Evolutionary conservation across 75 land plant genomes (phyloP).

Genomic region (Chamaecyparis obtusa): DNA sequence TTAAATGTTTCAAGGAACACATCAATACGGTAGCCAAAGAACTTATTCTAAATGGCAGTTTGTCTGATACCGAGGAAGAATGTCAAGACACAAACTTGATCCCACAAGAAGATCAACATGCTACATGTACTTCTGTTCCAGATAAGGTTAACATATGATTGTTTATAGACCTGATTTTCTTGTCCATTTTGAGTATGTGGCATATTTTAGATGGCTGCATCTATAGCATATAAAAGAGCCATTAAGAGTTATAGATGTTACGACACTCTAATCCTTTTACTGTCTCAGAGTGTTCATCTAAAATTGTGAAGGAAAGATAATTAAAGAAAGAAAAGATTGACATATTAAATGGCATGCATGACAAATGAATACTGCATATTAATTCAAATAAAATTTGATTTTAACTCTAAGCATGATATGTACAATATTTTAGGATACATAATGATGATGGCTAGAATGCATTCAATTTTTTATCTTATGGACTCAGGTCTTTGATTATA

Average conservation of each 20-base stretch:
- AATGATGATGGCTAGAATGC: background rate
- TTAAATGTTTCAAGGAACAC: background rate
- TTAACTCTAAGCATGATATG: background rate
- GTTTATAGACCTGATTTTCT: background rate
- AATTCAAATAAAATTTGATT: background rate
- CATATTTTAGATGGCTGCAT: background rate
- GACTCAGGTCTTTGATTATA: background rate
- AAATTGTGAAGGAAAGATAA: background rate
- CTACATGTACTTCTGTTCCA: background rate
- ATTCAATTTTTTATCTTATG: background rate
- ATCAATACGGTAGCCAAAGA: background rate
- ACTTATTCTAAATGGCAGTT: background rate
- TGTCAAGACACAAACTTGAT: background rate
- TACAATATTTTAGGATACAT: background rate
- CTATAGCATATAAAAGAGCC: background rate
- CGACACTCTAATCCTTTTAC: background rate
- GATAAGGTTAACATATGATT: background rate
- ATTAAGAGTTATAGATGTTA: background rate
- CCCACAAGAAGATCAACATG: background rate
- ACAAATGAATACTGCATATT: background rate
- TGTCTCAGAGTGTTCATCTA: background rate
- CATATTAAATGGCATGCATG: background rate
- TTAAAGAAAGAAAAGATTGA: background rate
- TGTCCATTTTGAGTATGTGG: background rate
- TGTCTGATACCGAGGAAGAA: background rate